These are phyloP conservation scores for Teratosphaeria gauchensis DNA, from an alignment of 2,329 filamentous ascomycete genomes.

Conservation along the genomic window DNA sequence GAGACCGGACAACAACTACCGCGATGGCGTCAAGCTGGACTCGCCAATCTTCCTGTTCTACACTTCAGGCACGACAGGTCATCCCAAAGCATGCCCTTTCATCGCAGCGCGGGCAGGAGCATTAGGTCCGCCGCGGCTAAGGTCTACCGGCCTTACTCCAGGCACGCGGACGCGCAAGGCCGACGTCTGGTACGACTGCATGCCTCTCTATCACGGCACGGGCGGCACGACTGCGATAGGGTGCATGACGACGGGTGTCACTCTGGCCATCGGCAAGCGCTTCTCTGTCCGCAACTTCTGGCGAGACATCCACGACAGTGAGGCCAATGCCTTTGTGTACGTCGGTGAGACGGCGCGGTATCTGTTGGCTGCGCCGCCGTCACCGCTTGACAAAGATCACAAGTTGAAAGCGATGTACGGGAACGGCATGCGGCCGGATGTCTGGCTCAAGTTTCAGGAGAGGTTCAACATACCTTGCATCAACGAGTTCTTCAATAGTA, in stretches of 20 bases:
- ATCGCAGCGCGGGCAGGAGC: conserved; percentile 41
- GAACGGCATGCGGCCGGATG: conserved; percentile 59
- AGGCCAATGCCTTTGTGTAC: conserved; percentile 63
- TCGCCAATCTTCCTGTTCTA: conserved; percentile 60
- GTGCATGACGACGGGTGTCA: conserved; percentile 46
- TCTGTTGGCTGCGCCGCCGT: conserved; percentile 56
- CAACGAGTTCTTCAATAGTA: conserved; percentile 68
- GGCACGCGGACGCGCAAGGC: conserved; percentile 26
- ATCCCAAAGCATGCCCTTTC: conserved; percentile 62
- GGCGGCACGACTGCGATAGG: conserved; percentile 51
- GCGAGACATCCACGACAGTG: conserved; percentile 57
- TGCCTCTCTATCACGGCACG: conserved; percentile 70
- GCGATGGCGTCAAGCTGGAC: conserved; percentile 40
- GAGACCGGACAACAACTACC: conserved; percentile 47
- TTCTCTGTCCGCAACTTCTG: conserved; percentile 65
- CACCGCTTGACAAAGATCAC: conserved; percentile 52
- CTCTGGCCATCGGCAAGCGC: conserved; percentile 53
- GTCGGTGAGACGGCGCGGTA: conserved; percentile 71
- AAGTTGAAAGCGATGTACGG: conserved; percentile 52
- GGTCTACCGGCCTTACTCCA: conserved; percentile 26
- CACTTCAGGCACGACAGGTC: conserved; percentile 66
- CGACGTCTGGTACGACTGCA: conserved; percentile 65
- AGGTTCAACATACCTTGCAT: conserved; percentile 55
- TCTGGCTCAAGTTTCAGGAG: conserved; percentile 56
- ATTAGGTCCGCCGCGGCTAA: conserved; percentile 28